phyloP scores from a whole-genome alignment of 2,329 filamentous ascomycete genomes.

The Cladosporium sp. region DNA sequence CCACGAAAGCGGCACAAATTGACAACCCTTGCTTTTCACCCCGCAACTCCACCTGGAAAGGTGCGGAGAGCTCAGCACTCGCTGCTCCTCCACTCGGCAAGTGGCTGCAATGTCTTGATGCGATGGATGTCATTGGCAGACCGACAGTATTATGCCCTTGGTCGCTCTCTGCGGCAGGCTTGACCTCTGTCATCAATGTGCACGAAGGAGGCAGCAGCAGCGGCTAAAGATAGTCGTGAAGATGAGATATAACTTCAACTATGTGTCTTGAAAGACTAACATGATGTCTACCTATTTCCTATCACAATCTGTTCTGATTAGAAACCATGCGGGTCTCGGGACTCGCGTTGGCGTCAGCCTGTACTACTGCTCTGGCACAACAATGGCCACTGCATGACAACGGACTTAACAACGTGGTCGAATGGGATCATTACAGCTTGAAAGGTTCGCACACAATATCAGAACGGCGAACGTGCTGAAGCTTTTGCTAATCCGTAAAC shows the following conservation, averaged over 20 bases:
- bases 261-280: too few species aligned
- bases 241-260: too few species aligned
- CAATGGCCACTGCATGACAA: constrained; percentile 48
- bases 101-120: neutral
- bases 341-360: neutral
- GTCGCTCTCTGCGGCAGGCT: neutral
- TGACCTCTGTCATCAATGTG: constrained; percentile 1
- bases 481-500: too few species aligned
- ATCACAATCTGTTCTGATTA: neutral
- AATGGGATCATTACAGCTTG: constrained; percentile 52
- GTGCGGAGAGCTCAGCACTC: neutral
- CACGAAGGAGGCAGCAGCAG: neutral
- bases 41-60: neutral
- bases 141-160: neutral
- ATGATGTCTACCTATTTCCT: too few species aligned
- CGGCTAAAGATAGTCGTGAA: neutral
- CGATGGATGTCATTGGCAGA: neutral
- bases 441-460: constrained; percentile 34
- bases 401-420: constrained; percentile 44
- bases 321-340: constrained; percentile 1
- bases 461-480: neutral
- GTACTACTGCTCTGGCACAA: constrained; percentile 19
- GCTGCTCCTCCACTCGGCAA: constrained; percentile 3
- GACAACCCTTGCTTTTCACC: neutral
- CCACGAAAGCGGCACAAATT: neutral